Percentiles rank a stretch among this genome's conserved stretches.
Evolutionary conservation across 257 asterid genomes (phyloP).

Genomic region (Cordia subcordata): DNA sequence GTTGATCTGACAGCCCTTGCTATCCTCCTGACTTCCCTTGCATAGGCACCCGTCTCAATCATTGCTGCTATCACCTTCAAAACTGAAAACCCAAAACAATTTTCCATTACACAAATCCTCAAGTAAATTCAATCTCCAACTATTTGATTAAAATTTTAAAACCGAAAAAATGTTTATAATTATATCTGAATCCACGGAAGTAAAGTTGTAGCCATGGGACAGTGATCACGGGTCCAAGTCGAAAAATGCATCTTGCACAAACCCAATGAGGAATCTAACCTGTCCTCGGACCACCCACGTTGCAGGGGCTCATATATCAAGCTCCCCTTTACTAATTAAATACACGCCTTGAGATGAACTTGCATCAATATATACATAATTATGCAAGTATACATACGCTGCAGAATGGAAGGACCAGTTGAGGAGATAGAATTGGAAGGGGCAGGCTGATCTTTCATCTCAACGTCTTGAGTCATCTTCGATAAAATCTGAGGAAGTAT

Average conservation of each 20-base stretch:
- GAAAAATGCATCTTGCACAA: neutral
- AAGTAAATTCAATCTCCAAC: neutral
- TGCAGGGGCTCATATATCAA: too few relatives aligned
- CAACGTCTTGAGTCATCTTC: constrained; percentile 68
- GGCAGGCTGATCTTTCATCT: constrained; percentile 59
- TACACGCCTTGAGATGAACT: neutral
- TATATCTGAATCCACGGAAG: neutral
- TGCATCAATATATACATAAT: neutral
- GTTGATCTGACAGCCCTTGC: constrained; percentile 67
- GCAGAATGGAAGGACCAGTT: constrained; percentile 40
- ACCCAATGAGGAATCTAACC: too few relatives aligned
- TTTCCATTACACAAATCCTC: constrained; percentile 1
- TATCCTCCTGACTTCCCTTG: constrained; percentile 71
- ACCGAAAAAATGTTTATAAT: neutral
- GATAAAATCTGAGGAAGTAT: constrained; percentile 36
- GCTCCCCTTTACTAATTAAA: neutral
- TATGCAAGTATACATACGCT: constrained; percentile 25
- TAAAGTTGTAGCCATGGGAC: too few relatives aligned
- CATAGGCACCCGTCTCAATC: constrained; percentile 82
- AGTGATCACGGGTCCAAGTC: too few relatives aligned
- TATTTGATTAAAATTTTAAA: neutral
- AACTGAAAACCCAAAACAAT: constrained; percentile 31
- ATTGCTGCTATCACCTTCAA: constrained; percentile 69
- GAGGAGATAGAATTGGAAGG: constrained; percentile 43
- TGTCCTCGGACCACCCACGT: too few relatives aligned